Evolutionary conservation across 176 grass and related monocot genomes (phyloP).

Genomic region (Olyra latifolia): DNA sequence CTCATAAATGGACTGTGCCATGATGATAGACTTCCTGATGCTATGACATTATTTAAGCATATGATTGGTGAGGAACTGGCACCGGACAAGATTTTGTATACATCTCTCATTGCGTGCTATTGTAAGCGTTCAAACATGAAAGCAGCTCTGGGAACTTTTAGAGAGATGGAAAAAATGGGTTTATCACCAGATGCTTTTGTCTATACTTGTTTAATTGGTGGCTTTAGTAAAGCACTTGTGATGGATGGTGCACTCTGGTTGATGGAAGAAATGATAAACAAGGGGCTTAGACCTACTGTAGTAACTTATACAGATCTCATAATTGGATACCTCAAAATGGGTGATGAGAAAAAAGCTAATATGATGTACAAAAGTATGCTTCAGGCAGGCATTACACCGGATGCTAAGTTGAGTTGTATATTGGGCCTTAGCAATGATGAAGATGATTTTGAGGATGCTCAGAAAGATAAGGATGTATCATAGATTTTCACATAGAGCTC

Average conservation of each 20-base stretch:
- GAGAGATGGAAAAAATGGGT: slow-evolving; percentile 48
- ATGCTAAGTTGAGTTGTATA: slow-evolving; percentile 44
- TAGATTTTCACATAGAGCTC: slow-evolving; percentile 13
- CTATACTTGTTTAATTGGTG: slow-evolving; percentile 67
- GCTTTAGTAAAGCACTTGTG: slow-evolving; percentile 52
- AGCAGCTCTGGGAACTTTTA: slow-evolving; percentile 43
- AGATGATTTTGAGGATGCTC: neutral
- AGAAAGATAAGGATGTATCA: neutral
- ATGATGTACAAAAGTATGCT: slow-evolving; percentile 44
- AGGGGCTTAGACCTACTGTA: slow-evolving; percentile 46
- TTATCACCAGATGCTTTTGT: slow-evolving; percentile 58
- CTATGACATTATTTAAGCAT: slow-evolving; percentile 43
- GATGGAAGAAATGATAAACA: slow-evolving; percentile 62
- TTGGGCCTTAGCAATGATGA: slow-evolving; percentile 30
- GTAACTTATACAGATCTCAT: slow-evolving; percentile 67
- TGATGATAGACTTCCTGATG: slow-evolving; percentile 49
- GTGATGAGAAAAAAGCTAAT: slow-evolving; percentile 30
- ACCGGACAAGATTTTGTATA: slow-evolving; percentile 54
- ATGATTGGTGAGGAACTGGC: slow-evolving; percentile 34
- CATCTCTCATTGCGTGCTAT: slow-evolving; percentile 60
- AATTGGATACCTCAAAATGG: slow-evolving; percentile 50
- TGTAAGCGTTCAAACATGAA: slow-evolving; percentile 64
- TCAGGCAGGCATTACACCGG: slow-evolving; percentile 53
- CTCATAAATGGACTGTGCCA: slow-evolving; percentile 58
- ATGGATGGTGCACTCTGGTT: slow-evolving; percentile 54